phyloP scores from a whole-genome alignment of 2,329 filamentous ascomycete species.

The Onygenales sp. region DNA sequence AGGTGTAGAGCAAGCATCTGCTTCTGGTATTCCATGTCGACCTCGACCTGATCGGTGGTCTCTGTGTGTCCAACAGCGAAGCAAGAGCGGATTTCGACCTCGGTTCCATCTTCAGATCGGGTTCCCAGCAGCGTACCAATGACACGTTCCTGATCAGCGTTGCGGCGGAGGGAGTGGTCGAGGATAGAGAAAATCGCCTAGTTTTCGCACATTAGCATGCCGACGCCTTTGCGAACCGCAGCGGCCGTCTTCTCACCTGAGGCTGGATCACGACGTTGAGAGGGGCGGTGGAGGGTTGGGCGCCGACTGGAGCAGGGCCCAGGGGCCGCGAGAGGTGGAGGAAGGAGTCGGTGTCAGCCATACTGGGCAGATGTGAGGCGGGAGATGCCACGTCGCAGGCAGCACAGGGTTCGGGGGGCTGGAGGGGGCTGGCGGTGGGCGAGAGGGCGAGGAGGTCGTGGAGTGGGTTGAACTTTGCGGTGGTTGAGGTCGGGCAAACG shows the following conservation, averaged over 20 bases:
- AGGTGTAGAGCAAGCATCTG: conserved; percentile 95
- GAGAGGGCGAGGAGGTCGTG: conserved; percentile 5
- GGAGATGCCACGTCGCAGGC: background rate
- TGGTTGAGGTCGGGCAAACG: conserved; percentile 12
- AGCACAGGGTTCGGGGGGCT: background rate
- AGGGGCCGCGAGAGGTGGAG: conserved; percentile 90
- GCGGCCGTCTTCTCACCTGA: conserved; percentile 53
- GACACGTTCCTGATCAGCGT: conserved; percentile 85
- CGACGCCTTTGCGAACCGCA: background rate
- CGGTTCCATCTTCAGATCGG: conserved; percentile 90
- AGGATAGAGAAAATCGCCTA: conserved; percentile 58
- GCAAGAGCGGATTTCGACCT: conserved; percentile 90
- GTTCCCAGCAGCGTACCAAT: conserved; percentile 92
- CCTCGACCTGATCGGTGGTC: conserved; percentile 96
- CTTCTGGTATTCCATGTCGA: conserved; percentile 99
- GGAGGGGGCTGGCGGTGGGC: background rate
- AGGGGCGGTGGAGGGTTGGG: conserved; percentile 79
- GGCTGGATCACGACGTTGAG: conserved; percentile 91
- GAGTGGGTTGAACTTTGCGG: conserved; percentile 7
- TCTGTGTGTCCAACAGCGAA: conserved; percentile 98
- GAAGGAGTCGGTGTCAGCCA: conserved; percentile 79
- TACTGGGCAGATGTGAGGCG: conserved; percentile 40
- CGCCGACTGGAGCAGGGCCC: conserved; percentile 67
- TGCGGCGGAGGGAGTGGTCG: conserved; percentile 89
- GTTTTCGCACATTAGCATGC: conserved; percentile 10